Conservation (phyloP, 495 filamentous ascomycete species). For the Daldinia vernicosa region DNA sequence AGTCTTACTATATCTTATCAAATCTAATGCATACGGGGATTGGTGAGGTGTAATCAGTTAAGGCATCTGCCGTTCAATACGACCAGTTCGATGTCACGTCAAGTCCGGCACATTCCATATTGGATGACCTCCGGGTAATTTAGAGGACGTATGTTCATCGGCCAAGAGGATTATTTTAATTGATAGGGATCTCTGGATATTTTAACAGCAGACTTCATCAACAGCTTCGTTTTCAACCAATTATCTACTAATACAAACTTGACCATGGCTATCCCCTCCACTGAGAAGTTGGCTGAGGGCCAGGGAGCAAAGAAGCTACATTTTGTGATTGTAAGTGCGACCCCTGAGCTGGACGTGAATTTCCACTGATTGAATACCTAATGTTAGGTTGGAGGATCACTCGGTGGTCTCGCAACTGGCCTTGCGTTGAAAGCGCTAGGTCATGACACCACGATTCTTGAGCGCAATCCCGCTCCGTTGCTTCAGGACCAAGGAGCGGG, state of each 20-base stretch:
- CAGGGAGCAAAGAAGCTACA: slow-evolving; percentile 40
- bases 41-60: slow-evolving; percentile 9
- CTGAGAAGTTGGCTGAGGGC: slow-evolving; percentile 8
- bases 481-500: slow-evolving; percentile 66
- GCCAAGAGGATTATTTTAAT: slow-evolving; percentile 22
- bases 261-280: slow-evolving; percentile 27
- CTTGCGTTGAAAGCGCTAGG: slow-evolving; percentile 60
- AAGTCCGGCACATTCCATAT: slow-evolving; percentile 15
- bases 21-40: neutral
- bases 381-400: slow-evolving; percentile 59
- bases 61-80: slow-evolving; percentile 26
- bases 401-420: slow-evolving; percentile 57
- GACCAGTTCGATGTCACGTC: slow-evolving; percentile 28
- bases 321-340: slow-evolving; percentile 46
- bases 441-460: slow-evolving; percentile 62
- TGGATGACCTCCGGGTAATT: slow-evolving; percentile 38
- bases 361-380: neutral
- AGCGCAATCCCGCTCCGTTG: slow-evolving; percentile 56
- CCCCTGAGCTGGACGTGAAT: neutral
- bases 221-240: neutral
- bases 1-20: slow-evolving; percentile 35
- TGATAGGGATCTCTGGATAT: slow-evolving; percentile 10
- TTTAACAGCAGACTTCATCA: neutral
- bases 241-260: neutral
- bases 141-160: slow-evolving; percentile 25